phyloP scores from a whole-genome alignment of 75 land plant genomes.

The Pinus albicaulis region DNA sequence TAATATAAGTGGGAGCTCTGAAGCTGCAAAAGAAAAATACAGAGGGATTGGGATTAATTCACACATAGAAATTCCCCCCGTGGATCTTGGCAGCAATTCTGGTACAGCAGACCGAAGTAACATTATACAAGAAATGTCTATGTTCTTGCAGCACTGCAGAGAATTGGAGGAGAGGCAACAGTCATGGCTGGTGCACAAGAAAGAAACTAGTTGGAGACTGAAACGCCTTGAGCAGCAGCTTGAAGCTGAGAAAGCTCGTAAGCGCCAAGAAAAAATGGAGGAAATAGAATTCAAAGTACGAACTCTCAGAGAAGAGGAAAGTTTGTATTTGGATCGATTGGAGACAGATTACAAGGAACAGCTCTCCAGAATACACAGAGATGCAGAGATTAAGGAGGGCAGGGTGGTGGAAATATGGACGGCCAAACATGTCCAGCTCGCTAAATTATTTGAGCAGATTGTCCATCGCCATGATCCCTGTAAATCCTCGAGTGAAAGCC shows the following conservation, averaged over 20 bases:
- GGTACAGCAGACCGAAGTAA: too few relatives aligned
- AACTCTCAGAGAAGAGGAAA: slow-evolving; percentile 59
- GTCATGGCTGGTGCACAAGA: slow-evolving; percentile 57
- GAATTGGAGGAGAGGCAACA: slow-evolving; percentile 69
- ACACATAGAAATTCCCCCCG: too few relatives aligned
- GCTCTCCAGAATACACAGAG: slow-evolving; percentile 49
- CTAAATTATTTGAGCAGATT: slow-evolving; percentile 52
- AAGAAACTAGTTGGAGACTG: slow-evolving; percentile 71
- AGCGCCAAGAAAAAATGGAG: slow-evolving; percentile 60
- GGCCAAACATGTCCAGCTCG: slow-evolving; percentile 47
- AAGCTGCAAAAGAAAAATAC: too few relatives aligned
- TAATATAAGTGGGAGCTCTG: too few relatives aligned
- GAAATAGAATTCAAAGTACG: slow-evolving; percentile 55
- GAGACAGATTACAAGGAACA: slow-evolving; percentile 75
- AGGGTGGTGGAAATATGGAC: slow-evolving; percentile 72
- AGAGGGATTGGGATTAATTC: too few relatives aligned
- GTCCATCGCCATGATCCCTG: slow-evolving; percentile 16
- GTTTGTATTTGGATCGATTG: slow-evolving; percentile 40
- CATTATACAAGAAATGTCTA: slow-evolving; percentile 12
- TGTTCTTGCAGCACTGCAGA: slow-evolving; percentile 53
- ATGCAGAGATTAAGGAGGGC: slow-evolving; percentile 73
- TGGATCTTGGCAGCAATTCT: neutral
- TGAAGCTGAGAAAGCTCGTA: slow-evolving; percentile 61
- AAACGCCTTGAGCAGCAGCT: slow-evolving; percentile 52
- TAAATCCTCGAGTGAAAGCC: too few relatives aligned